A percentile compares a stretch with the other conserved stretches of the same genome.
Evolutionary conservation across 2,329 filamentous ascomycete species (phyloP).

Genomic region (Penicillium sp.): DNA sequence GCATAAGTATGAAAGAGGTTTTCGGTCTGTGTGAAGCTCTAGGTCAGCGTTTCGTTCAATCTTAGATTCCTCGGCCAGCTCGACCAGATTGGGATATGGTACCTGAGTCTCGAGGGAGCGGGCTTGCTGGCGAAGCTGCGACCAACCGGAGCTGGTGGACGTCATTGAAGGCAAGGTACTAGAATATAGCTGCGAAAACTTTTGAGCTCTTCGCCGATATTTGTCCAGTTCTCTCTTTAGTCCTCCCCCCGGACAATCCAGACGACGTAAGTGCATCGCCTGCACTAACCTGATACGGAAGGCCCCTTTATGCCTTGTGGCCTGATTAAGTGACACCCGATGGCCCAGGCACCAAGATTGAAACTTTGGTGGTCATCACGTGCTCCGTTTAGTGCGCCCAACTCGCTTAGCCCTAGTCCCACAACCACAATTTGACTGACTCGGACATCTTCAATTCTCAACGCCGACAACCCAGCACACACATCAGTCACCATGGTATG

Average conservation of each 20-base stretch:
- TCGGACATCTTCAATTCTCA: slow-evolving; percentile 43
- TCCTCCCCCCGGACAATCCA: slow-evolving; percentile 12
- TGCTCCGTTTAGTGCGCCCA: slow-evolving; percentile 33
- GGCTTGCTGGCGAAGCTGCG: slow-evolving; percentile 90
- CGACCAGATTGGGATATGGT: slow-evolving; percentile 22
- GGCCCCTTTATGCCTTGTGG: not conserved
- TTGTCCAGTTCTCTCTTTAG: not conserved
- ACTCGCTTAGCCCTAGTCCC: slow-evolving; percentile 48
- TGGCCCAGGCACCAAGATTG: not conserved
- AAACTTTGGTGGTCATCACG: slow-evolving; percentile 21
- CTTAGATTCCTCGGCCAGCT: slow-evolving; percentile 7
- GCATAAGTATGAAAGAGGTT: slow-evolving; percentile 71
- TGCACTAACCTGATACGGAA: slow-evolving; percentile 16
- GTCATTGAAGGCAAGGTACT: slow-evolving; percentile 45
- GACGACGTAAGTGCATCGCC: slow-evolving; percentile 16
- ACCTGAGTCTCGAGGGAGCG: slow-evolving; percentile 88
- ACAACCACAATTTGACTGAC: slow-evolving; percentile 44
- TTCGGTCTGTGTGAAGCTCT: slow-evolving; percentile 65
- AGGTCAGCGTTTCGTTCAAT: slow-evolving; percentile 10
- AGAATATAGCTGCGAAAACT: not conserved
- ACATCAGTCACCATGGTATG: slow-evolving; percentile 47
- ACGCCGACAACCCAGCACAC: slow-evolving; percentile 49
- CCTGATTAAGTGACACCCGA: slow-evolving; percentile 5
- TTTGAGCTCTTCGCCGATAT: not conserved
- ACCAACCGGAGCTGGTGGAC: slow-evolving; percentile 71